Conservation (phyloP, 495 filamentous ascomycete genomes). For the Talaromyces trachyspermus region DNA sequence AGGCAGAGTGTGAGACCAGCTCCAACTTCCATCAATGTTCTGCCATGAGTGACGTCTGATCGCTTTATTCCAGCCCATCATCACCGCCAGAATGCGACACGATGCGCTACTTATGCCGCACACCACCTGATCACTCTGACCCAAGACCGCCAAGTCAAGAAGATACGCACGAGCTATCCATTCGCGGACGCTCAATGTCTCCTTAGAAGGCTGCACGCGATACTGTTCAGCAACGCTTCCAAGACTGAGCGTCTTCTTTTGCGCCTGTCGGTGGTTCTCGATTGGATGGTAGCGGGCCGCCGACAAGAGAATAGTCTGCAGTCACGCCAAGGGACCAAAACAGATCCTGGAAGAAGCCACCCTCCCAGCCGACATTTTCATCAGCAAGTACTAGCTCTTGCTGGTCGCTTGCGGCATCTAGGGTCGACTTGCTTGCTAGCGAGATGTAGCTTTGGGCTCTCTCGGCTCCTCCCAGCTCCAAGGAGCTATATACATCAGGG, state of each 20-base stretch:
- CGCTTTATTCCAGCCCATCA: constrained; percentile 71
- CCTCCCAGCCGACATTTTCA: constrained; percentile 65
- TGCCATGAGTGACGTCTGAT: constrained; percentile 50
- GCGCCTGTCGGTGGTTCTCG: background rate
- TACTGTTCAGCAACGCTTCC: constrained; percentile 5
- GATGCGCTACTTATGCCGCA: constrained; percentile 59
- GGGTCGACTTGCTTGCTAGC: constrained; percentile 50
- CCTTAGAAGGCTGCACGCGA: constrained; percentile 34
- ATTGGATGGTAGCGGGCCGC: constrained; percentile 7
- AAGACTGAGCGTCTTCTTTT: constrained; percentile 4
- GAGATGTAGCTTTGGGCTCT: constrained; percentile 60
- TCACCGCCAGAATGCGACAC: constrained; percentile 63
- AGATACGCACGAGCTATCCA: constrained; percentile 64
- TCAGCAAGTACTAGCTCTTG: constrained; percentile 51
- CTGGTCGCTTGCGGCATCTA: constrained; percentile 25
- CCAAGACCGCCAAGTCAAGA: constrained; percentile 62
- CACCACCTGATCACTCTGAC: constrained; percentile 48
- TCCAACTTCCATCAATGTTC: constrained; percentile 64
- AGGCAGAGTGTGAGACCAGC: constrained; percentile 31
- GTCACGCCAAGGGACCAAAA: constrained; percentile 57
- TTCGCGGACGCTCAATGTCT: constrained; percentile 50
- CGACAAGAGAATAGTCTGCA: constrained; percentile 4
- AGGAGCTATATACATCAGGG: constrained; percentile 52
- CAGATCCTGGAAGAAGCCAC: constrained; percentile 62
- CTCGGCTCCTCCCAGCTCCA: constrained; percentile 41